Conservation (phyloP, 345 rosid genomes). For the Angophora floribunda region DNA sequence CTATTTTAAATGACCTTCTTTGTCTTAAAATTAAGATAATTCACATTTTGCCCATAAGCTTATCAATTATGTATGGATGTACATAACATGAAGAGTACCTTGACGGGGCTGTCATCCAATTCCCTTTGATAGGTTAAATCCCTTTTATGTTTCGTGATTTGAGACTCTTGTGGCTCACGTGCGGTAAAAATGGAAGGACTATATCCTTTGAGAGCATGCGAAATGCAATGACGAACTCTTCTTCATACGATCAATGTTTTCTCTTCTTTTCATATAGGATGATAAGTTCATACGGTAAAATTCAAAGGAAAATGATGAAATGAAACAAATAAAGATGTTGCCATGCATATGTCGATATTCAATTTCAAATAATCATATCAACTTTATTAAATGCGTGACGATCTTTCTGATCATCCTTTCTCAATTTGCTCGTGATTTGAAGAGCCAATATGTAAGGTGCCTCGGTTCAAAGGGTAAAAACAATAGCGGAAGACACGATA, state of each 20-base stretch:
- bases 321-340: neutral
- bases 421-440: rapidly evolving
- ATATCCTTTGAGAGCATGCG: neutral
- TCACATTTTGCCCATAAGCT: neutral
- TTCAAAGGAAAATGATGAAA: neutral
- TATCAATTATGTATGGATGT: neutral
- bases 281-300: neutral
- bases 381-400: neutral
- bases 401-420: rapidly evolving
- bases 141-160: neutral
- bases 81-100: neutral
- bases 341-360: too few relatives aligned
- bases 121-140: neutral
- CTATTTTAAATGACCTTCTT: neutral
- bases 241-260: neutral
- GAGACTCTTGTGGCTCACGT: neutral
- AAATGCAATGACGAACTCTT: neutral
- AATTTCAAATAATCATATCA: neutral
- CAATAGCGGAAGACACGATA: neutral
- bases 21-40: neutral
- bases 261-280: neutral
- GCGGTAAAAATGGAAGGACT: neutral
- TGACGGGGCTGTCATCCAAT: neutral
- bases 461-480: rapidly evolving
- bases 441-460: rapidly evolving